phyloP scores from a whole-genome alignment of 768 basidiomycete species.

The Amanita rubescens region DNA sequence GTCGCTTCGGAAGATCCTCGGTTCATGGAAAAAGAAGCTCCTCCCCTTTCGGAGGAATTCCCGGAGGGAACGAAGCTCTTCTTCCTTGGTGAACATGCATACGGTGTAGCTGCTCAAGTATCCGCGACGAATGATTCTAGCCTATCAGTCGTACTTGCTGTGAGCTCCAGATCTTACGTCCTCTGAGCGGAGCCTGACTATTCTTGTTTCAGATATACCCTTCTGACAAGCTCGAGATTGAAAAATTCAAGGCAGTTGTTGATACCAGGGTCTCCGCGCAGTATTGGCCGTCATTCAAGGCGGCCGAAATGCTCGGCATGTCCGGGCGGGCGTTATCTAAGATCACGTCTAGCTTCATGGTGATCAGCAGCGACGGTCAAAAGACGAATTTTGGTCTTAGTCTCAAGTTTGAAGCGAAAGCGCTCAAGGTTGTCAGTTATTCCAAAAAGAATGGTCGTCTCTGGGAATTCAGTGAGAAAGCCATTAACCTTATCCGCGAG shows the following conservation, averaged over 20 bases:
- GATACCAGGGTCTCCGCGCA: conserved; percentile 36
- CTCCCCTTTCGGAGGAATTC: conserved; percentile 82
- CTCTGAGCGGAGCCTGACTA: not conserved
- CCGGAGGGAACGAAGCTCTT: conserved; percentile 88
- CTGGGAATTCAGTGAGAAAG: conserved; percentile 94
- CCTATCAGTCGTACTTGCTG: conserved; percentile 83
- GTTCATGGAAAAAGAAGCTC: conserved; percentile 73
- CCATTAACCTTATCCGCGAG: conserved; percentile 70
- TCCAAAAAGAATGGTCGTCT: conserved; percentile 73
- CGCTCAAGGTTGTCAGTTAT: conserved; percentile 89
- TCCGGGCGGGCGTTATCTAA: conserved; percentile 77
- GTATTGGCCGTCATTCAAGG: conserved; percentile 78
- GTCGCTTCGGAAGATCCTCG: conserved; percentile 88
- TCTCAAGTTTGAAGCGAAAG: conserved; percentile 94
- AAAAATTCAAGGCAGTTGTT: conserved; percentile 70
- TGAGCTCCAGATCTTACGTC: conserved; percentile 24
- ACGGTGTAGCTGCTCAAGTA: conserved; percentile 94
- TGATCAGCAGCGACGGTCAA: conserved; percentile 62
- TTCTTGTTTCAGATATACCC: conserved; percentile 66
- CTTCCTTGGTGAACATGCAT: conserved; percentile 92
- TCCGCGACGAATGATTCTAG: conserved; percentile 58
- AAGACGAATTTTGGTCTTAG: conserved; percentile 91
- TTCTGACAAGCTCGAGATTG: conserved; percentile 72
- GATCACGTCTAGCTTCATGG: conserved; percentile 92
- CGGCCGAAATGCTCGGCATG: conserved; percentile 65